Evolutionary conservation across 371 early-diverging fungal genomes (phyloP).

Genomic region (Saksenaea oblongispora): DNA sequence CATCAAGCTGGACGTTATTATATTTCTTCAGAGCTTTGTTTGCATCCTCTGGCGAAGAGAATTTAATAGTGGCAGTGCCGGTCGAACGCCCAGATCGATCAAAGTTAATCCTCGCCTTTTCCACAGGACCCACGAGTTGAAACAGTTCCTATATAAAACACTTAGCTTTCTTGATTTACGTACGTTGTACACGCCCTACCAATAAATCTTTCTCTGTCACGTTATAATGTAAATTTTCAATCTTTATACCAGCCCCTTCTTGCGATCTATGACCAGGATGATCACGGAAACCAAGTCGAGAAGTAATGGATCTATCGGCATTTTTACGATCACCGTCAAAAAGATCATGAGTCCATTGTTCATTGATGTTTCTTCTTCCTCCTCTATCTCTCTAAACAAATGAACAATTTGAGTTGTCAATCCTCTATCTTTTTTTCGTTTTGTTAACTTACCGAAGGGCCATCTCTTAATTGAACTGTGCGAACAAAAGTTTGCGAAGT

Average conservation of each 20-base stretch:
- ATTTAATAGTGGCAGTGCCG: constrained; percentile 36
- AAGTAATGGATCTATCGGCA: constrained; percentile 18
- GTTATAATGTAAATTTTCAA: constrained; percentile 46
- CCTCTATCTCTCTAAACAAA: constrained; percentile 10
- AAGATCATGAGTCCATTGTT: constrained; percentile 41
- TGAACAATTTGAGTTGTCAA: neutral
- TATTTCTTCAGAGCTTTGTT: constrained; percentile 42
- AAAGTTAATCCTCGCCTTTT: constrained; percentile 31
- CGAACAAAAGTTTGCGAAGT: constrained; percentile 34
- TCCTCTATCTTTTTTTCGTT: neutral
- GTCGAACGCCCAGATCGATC: constrained; percentile 50
- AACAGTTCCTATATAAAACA: constrained; percentile 31
- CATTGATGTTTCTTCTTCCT: constrained; percentile 24
- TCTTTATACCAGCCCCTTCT: constrained; percentile 16
- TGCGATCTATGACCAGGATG: constrained; percentile 4
- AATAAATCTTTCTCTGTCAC: constrained; percentile 42
- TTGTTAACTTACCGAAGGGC: neutral
- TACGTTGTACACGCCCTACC: constrained; percentile 12
- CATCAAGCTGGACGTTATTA: constrained; percentile 44
- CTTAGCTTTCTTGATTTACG: constrained; percentile 19
- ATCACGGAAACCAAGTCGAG: constrained; percentile 30
- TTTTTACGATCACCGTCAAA: constrained; percentile 29
- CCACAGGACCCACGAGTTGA: constrained; percentile 36
- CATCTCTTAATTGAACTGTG: constrained; percentile 31
- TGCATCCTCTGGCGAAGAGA: constrained; percentile 25